Conservation (phyloP, 148 eudicot genomes). For the Silene conica region DNA sequence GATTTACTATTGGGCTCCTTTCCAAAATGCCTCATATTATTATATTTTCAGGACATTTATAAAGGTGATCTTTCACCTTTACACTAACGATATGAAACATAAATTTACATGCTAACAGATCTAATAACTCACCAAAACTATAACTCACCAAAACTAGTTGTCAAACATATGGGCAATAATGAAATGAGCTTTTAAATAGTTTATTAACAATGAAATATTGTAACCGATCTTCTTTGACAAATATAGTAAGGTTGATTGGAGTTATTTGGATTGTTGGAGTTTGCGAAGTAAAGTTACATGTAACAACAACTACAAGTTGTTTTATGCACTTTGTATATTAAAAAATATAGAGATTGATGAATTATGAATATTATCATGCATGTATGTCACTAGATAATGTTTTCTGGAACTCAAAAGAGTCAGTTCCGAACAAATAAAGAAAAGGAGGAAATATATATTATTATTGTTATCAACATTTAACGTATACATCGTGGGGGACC, state of each 20-base stretch:
- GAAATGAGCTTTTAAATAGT: neutral
- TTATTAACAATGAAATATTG: neutral
- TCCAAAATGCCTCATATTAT: too few relatives aligned
- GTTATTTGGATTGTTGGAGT: neutral
- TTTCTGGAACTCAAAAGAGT: slow-evolving; percentile 18
- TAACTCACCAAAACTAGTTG: neutral
- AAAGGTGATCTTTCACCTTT: too few relatives aligned
- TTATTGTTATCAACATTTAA: neutral
- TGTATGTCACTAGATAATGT: slow-evolving; percentile 17
- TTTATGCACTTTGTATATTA: slow-evolving; percentile 12
- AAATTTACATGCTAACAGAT: too few relatives aligned
- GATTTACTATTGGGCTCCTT: too few relatives aligned
- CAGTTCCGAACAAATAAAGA: too few relatives aligned
- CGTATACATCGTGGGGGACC: slow-evolving; percentile 2
- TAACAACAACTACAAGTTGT: neutral
- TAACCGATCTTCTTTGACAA: neutral
- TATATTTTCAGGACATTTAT: too few relatives aligned
- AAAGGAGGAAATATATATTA: neutral
- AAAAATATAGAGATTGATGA: slow-evolving; percentile 3
- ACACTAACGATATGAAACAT: too few relatives aligned
- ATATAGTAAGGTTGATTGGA: slow-evolving; percentile 7
- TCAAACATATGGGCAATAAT: neutral
- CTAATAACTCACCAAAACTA: too few relatives aligned
- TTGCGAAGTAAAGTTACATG: neutral
- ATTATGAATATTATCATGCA: slow-evolving; percentile 24